Conservation (phyloP, 164 flowering plant genomes). For the Nelumbo lutea region DNA sequence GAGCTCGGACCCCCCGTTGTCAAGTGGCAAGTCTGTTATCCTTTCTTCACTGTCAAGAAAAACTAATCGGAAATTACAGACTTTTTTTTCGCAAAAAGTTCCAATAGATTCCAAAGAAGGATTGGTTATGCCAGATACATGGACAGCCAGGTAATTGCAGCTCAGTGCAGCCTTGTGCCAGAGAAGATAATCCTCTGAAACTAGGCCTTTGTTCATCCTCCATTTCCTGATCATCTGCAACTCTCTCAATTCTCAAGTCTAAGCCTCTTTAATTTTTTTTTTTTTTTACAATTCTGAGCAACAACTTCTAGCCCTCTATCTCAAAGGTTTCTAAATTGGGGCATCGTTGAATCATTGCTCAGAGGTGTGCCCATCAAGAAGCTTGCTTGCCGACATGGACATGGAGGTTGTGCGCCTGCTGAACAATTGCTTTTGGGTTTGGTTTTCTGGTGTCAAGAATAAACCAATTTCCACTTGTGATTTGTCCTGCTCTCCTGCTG, state of each 20-base stretch:
- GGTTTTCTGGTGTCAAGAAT: too few relatives aligned
- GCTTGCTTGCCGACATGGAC: too few relatives aligned
- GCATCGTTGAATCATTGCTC: constrained; percentile 64
- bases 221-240: constrained; percentile 65
- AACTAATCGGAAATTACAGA: constrained; percentile 70
- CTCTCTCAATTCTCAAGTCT: constrained; percentile 44
- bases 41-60: constrained; percentile 52
- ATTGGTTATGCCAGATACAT: constrained; percentile 69
- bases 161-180: constrained; percentile 59
- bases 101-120: constrained; percentile 48
- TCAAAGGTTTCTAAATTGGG: constrained; percentile 92
- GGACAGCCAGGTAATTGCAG: constrained; percentile 61
- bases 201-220: constrained; percentile 63
- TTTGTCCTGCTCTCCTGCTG: too few relatives aligned
- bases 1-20: constrained; percentile 58
- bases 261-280: constrained; percentile 44
- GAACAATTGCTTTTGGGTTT: too few relatives aligned
- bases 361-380: constrained; percentile 29
- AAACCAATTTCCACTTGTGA: too few relatives aligned
- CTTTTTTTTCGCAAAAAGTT: constrained; percentile 30
- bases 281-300: constrained; percentile 24
- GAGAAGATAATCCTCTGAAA: constrained; percentile 58
- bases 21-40: constrained; percentile 71
- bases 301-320: constrained; percentile 60
- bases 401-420: too few relatives aligned